Percentiles rank a stretch among this genome's conserved stretches.
These are phyloP conservation scores for Amaranthus palmeri DNA, from an alignment of 148 eudicot genomes.

Conservation along the genomic window DNA sequence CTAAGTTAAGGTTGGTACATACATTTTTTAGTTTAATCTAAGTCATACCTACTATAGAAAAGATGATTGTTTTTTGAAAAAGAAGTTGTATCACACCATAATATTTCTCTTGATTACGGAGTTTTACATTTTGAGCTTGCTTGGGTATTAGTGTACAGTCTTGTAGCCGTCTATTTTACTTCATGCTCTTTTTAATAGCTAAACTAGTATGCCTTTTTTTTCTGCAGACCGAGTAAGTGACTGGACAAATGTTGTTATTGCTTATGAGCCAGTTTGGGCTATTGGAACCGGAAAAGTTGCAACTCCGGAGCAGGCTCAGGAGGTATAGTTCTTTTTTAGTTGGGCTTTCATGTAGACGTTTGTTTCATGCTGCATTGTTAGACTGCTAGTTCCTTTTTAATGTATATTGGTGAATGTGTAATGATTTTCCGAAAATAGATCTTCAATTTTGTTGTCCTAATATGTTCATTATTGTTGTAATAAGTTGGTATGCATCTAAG, in stretches of 20 bases:
- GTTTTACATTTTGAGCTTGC: background rate
- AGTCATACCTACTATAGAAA: too few species aligned
- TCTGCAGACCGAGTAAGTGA: constrained; percentile 53
- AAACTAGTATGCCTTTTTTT: background rate
- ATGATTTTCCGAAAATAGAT: too few species aligned
- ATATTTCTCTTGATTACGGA: background rate
- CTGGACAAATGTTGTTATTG: constrained; percentile 78
- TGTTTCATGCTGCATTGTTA: background rate
- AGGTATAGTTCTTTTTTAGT: constrained; percentile 39
- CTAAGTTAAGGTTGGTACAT: too few species aligned
- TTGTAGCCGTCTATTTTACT: background rate
- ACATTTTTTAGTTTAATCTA: too few species aligned
- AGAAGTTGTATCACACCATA: background rate
- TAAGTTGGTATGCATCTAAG: too few species aligned
- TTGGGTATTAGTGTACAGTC: too few species aligned
- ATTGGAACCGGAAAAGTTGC: constrained; percentile 99
- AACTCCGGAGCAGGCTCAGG: constrained; percentile 90
- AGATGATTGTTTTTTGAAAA: background rate
- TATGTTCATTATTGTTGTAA: too few species aligned
- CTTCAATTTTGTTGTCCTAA: too few species aligned
- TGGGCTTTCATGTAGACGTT: background rate
- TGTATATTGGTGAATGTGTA: too few species aligned
- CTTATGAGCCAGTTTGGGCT: constrained; percentile 99
- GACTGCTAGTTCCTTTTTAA: too few species aligned
- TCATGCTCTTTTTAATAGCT: background rate